phyloP scores from a whole-genome alignment of 2,329 filamentous ascomycete genomes.

The Chaetothyriales sp. region DNA sequence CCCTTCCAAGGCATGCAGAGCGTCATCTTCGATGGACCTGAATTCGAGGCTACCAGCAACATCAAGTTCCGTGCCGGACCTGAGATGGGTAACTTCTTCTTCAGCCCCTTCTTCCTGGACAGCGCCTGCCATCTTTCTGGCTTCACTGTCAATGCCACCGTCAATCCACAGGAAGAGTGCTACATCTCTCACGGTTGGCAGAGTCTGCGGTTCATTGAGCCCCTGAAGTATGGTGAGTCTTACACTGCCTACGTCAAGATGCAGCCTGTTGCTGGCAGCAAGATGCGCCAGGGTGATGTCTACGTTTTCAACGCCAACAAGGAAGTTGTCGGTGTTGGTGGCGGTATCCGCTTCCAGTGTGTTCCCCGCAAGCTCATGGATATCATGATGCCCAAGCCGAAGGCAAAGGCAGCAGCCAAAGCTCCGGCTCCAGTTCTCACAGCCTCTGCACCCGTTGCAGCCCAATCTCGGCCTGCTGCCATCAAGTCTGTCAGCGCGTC shows the following conservation, averaged over 20 bases:
- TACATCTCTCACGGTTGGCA: conserved; percentile 50
- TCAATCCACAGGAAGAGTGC: conserved; percentile 44
- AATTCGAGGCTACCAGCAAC: conserved; percentile 24
- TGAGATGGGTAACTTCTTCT: conserved; percentile 20
- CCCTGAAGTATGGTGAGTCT: conserved; percentile 35
- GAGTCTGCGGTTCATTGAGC: conserved; percentile 41
- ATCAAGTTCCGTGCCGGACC: conserved; percentile 20
- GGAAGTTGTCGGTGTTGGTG: conserved; percentile 39
- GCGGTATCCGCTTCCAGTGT: conserved; percentile 34
- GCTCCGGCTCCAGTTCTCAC: conserved; percentile 14
- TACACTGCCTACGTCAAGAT: conserved; percentile 49
- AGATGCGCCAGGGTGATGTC: conserved; percentile 44
- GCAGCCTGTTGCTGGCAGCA: conserved; percentile 33
- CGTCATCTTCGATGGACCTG: conserved; percentile 23
- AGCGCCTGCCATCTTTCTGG: conserved; percentile 24
- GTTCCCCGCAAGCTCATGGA: conserved; percentile 28
- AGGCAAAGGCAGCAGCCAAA: conserved; percentile 18
- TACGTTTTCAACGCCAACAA: conserved; percentile 43
- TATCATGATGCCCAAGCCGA: conserved; percentile 25
- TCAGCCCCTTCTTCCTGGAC: conserved; percentile 27
- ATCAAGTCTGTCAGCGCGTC: conserved; percentile 6
- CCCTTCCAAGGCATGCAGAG: conserved; percentile 24
- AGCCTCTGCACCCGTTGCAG: conserved; percentile 1
- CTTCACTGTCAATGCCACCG: conserved; percentile 26
- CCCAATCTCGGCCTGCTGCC: background rate